Conservation (phyloP, 495 filamentous ascomycete species). For the Xylaria cubensis region DNA sequence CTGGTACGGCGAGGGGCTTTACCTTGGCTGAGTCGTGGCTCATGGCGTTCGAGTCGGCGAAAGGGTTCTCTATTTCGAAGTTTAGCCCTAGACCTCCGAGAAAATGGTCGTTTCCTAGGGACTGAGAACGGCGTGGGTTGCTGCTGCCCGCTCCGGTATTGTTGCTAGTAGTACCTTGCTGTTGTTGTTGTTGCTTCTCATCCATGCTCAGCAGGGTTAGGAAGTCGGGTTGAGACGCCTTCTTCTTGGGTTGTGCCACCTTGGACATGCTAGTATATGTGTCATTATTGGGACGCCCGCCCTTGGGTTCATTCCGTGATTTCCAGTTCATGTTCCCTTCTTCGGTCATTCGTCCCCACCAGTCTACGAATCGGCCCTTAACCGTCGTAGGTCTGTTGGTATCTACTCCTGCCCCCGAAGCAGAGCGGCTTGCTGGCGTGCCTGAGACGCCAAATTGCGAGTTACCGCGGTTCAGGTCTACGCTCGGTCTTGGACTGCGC, state of each 20-base stretch:
- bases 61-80: slow-evolving; percentile 48
- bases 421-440: slow-evolving; percentile 47
- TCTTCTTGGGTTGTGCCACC: slow-evolving; percentile 33
- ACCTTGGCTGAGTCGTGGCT: slow-evolving; percentile 47
- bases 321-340: slow-evolving; percentile 46
- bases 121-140: slow-evolving; percentile 36
- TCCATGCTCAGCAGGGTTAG: slow-evolving; percentile 48
- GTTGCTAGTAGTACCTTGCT: slow-evolving; percentile 42
- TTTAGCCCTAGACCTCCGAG: slow-evolving; percentile 49
- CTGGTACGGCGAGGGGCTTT: slow-evolving; percentile 41
- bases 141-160: slow-evolving; percentile 37
- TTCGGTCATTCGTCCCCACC: slow-evolving; percentile 51
- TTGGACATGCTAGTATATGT: slow-evolving; percentile 33
- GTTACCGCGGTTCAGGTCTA: slow-evolving; percentile 57
- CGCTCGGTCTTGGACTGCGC: slow-evolving; percentile 48
- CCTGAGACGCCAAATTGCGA: slow-evolving; percentile 57
- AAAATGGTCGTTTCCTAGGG: slow-evolving; percentile 42
- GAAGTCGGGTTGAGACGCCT: slow-evolving; percentile 47
- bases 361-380: slow-evolving; percentile 48
- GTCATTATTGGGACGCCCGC: slow-evolving; percentile 25
- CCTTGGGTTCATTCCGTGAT: slow-evolving; percentile 34
- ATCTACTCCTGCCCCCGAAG: slow-evolving; percentile 34
- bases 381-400: slow-evolving; percentile 28
- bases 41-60: slow-evolving; percentile 53
- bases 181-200: slow-evolving; percentile 42